These are phyloP conservation scores for Euphrasia confusa DNA, from an alignment of 257 asterid species.

Conservation along the genomic window DNA sequence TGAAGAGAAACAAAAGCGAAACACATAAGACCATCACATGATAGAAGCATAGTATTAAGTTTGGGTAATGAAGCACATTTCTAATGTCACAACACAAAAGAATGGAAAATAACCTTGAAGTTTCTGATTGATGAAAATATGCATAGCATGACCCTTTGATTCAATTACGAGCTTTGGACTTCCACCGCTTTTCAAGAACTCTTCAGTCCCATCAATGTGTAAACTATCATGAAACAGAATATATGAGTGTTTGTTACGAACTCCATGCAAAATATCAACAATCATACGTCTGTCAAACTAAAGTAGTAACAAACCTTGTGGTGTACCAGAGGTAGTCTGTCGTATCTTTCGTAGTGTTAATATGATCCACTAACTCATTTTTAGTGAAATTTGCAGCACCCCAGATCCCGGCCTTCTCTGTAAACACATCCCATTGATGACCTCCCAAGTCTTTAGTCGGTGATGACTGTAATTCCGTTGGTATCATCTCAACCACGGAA, in stretches of 20 bases:
- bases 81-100: not conserved
- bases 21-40: constrained; percentile 15
- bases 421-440: constrained; percentile 69
- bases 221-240: constrained; percentile 44
- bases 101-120: constrained; percentile 57
- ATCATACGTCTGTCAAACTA: constrained; percentile 2
- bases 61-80: no score
- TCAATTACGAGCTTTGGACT: constrained; percentile 61
- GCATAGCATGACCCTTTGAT: constrained; percentile 90
- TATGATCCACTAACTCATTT: constrained; percentile 72
- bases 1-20: constrained; percentile 36
- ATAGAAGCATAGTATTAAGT: constrained; percentile 9
- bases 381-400: constrained; percentile 61
- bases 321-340: constrained; percentile 92
- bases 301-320: constrained; percentile 52
- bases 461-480: constrained; percentile 43
- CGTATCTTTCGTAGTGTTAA: constrained; percentile 78
- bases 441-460: constrained; percentile 46
- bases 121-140: constrained; percentile 67
- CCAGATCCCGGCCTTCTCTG: constrained; percentile 74
- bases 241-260: constrained; percentile 21
- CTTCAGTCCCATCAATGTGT: constrained; percentile 49
- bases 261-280: not conserved
- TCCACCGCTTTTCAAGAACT: constrained; percentile 45
- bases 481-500: constrained; percentile 70